These are phyloP conservation scores for Claviceps monticola DNA, from an alignment of 2,329 filamentous ascomycete species.

Conservation along the genomic window DNA sequence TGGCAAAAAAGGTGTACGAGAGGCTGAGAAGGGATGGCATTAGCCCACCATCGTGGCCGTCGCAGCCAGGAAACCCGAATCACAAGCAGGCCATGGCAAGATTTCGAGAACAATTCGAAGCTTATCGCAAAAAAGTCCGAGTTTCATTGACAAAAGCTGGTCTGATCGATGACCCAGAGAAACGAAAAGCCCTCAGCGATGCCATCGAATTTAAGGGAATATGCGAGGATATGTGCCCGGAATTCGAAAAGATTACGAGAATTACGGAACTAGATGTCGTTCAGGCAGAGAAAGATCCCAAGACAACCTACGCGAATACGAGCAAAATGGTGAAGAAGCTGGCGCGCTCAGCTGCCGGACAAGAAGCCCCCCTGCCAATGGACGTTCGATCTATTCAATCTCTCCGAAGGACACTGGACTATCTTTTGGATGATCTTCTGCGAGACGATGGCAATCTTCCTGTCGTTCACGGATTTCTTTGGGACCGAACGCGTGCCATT, in stretches of 20 bases:
- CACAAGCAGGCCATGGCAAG: slow-evolving; percentile 38
- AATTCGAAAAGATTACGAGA: slow-evolving; percentile 49
- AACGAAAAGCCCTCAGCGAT: slow-evolving; percentile 46
- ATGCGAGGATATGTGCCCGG: slow-evolving; percentile 56
- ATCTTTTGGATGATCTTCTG: slow-evolving; percentile 47
- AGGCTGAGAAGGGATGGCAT: slow-evolving; percentile 42
- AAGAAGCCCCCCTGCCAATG: slow-evolving; percentile 53
- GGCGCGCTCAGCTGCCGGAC: slow-evolving; percentile 53
- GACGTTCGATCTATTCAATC: slow-evolving; percentile 49
- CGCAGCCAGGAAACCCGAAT: slow-evolving; percentile 36
- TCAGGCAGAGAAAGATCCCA: slow-evolving; percentile 36
- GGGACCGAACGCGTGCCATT: slow-evolving; percentile 54
- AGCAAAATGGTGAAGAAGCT: slow-evolving; percentile 52
- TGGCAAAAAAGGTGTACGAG: slow-evolving; percentile 36
- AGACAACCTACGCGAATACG: slow-evolving; percentile 31
- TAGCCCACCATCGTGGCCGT: slow-evolving; percentile 39
- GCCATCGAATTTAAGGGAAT: slow-evolving; percentile 55
- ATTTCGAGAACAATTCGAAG: slow-evolving; percentile 41
- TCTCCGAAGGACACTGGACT: slow-evolving; percentile 46
- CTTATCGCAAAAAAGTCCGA: slow-evolving; percentile 43
- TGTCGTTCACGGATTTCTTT: slow-evolving; percentile 47
- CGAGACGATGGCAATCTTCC: slow-evolving; percentile 40
- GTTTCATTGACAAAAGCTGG: slow-evolving; percentile 43
- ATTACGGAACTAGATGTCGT: slow-evolving; percentile 48
- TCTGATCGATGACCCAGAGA: slow-evolving; percentile 51